Evolutionary conservation across 306 rosid species (phyloP).

Genomic region (Inga laurina): DNA sequence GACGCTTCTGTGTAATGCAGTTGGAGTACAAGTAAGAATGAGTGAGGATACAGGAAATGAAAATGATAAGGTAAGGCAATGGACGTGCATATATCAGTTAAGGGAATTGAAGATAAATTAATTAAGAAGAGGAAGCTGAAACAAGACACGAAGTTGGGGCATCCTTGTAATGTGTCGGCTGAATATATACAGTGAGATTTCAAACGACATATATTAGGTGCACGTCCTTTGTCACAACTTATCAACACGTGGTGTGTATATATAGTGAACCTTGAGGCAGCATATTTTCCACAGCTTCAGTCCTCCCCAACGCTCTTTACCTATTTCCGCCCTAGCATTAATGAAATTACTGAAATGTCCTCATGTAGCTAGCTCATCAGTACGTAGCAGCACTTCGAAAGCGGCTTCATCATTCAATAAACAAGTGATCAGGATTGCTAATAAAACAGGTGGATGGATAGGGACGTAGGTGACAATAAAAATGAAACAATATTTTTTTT

Average conservation of each 20-base stretch:
- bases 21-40: too few relatives aligned
- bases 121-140: background rate
- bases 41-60: too few relatives aligned
- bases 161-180: background rate
- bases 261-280: background rate
- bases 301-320: background rate
- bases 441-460: background rate
- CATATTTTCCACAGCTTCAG: background rate
- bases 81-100: background rate
- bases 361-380: background rate
- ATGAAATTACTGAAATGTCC: background rate
- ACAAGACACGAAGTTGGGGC: background rate
- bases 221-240: background rate
- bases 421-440: background rate
- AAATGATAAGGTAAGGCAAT: background rate
- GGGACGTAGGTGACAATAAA: background rate
- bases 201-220: background rate
- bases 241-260: too few relatives aligned
- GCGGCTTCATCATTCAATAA: background rate
- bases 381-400: background rate
- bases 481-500: background rate
- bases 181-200: too few relatives aligned
- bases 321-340: background rate
- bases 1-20: too few relatives aligned
- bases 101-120: background rate